phyloP scores from a whole-genome alignment of 225 moss, liverwort and hornwort species.

The Marchantia polymorpha region DNA sequence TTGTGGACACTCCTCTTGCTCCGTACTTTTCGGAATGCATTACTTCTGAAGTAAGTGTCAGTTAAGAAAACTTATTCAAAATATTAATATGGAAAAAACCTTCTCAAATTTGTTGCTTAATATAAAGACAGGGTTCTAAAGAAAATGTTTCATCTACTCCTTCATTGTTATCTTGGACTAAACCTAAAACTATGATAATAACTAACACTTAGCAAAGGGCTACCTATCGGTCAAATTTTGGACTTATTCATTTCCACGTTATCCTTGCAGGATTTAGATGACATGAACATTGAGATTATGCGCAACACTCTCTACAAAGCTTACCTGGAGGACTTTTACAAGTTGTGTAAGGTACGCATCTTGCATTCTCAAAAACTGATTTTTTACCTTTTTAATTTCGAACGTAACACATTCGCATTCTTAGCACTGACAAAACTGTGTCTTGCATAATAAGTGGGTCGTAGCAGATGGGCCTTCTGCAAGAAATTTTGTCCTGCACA shows the following conservation, averaged over 20 bases:
- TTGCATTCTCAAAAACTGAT: neutral
- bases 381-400: neutral
- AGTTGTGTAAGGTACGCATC: constrained; percentile 75
- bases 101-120: neutral
- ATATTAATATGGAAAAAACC: neutral
- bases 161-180: neutral
- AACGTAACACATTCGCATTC: neutral
- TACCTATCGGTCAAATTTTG: too few relatives aligned
- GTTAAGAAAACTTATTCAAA: neutral
- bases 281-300: constrained; percentile 99
- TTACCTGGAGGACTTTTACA: constrained; percentile 93
- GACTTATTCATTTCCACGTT: neutral
- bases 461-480: too few relatives aligned
- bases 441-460: too few relatives aligned
- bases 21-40: constrained; percentile 99
- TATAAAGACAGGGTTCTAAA: too few relatives aligned
- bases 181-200: too few relatives aligned
- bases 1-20: constrained; percentile 93
- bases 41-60: constrained; percentile 72
- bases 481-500: too few relatives aligned
- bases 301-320: constrained; percentile 98
- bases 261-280: constrained; percentile 77
- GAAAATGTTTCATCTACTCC: neutral
- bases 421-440: too few relatives aligned
- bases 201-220: too few relatives aligned